These are phyloP conservation scores for Xylaria telfairii DNA, from an alignment of 495 filamentous ascomycete species.

Conservation along the genomic window DNA sequence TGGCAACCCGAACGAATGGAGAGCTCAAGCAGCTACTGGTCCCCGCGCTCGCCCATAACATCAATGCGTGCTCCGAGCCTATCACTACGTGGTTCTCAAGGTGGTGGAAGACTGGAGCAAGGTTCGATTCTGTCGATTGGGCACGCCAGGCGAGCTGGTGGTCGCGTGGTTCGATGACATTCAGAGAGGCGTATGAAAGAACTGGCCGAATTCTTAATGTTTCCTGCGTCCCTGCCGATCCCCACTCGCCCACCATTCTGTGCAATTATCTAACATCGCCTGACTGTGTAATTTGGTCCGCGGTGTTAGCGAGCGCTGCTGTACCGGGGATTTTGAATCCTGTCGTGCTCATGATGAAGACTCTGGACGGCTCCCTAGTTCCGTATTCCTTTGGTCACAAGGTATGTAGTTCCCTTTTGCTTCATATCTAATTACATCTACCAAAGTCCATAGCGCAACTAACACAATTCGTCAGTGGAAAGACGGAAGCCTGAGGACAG, in stretches of 20 bases:
- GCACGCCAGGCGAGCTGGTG: slow-evolving; percentile 88
- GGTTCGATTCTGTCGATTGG: slow-evolving; percentile 94
- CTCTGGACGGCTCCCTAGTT: slow-evolving; percentile 67
- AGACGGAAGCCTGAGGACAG: slow-evolving; percentile 89
- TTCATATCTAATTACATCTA: background rate
- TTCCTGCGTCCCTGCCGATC: slow-evolving; percentile 95
- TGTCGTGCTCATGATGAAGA: slow-evolving; percentile 96
- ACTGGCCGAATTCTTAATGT: slow-evolving; percentile 96
- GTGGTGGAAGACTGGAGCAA: slow-evolving; percentile 91
- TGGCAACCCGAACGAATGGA: slow-evolving; percentile 88
- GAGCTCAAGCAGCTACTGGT: slow-evolving; percentile 86
- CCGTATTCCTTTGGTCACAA: slow-evolving; percentile 95
- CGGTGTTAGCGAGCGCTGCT: slow-evolving; percentile 92
- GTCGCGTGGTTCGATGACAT: slow-evolving; percentile 85
- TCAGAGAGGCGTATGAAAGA: slow-evolving; percentile 91
- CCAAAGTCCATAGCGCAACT: background rate
- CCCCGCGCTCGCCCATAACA: slow-evolving; percentile 81
- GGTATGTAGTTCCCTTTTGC: slow-evolving; percentile 37
- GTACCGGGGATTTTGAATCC: slow-evolving; percentile 96
- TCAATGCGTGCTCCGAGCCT: slow-evolving; percentile 82
- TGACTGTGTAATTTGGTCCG: slow-evolving; percentile 98
- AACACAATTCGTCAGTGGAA: slow-evolving; percentile 82
- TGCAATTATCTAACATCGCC: slow-evolving; percentile 93
- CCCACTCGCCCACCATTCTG: slow-evolving; percentile 88
- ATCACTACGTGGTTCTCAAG: slow-evolving; percentile 77